phyloP scores from a whole-genome alignment of 2,329 filamentous ascomycete genomes.

The Fusarium nanum region DNA sequence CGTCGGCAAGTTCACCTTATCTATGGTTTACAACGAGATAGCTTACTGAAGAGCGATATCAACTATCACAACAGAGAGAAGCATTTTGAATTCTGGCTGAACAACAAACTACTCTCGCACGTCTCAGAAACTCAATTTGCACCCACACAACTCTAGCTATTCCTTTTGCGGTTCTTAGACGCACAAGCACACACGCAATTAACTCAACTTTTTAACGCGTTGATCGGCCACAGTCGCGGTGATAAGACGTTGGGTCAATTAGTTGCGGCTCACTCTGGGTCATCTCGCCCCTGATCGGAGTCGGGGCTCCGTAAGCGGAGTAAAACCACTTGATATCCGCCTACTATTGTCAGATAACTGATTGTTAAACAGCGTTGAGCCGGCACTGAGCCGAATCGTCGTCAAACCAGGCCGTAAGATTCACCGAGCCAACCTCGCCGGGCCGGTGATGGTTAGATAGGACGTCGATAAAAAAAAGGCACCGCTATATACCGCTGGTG shows the following conservation, averaged over 20 bases:
- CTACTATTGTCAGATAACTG: slow-evolving; percentile 19
- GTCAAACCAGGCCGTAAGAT: slow-evolving; percentile 5
- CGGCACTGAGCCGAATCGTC: slow-evolving; percentile 19
- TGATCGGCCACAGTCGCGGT: slow-evolving; percentile 4
- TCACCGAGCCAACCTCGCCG: slow-evolving; percentile 40
- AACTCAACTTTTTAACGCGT: slow-evolving; percentile 23
- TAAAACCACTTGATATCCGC: slow-evolving; percentile 16
- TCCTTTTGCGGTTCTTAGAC: slow-evolving; percentile 27
- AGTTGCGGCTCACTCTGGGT: slow-evolving; percentile 10
- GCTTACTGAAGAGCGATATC: slow-evolving; percentile 3
- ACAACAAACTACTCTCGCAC: slow-evolving; percentile 27
- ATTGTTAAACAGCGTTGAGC: slow-evolving; percentile 10
- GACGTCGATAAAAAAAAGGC: slow-evolving; percentile 17
- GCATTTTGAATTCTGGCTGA: slow-evolving; percentile 23
- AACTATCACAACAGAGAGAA: slow-evolving; percentile 22
- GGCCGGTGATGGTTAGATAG: slow-evolving; percentile 41
- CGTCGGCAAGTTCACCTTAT: slow-evolving; percentile 27
- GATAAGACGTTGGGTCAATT: slow-evolving; percentile 27
- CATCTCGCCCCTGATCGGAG: slow-evolving; percentile 5
- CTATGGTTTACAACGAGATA: slow-evolving; percentile 22
- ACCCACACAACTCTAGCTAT: slow-evolving; percentile 28
- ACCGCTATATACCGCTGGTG: slow-evolving; percentile 40
- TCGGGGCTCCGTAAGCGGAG: slow-evolving; percentile 29
- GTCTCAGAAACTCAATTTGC: neutral
- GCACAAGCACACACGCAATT: slow-evolving; percentile 28